Evolutionary conservation across 805 yeast genomes (phyloP).

Genomic region (Torulaspora maleeae): DNA sequence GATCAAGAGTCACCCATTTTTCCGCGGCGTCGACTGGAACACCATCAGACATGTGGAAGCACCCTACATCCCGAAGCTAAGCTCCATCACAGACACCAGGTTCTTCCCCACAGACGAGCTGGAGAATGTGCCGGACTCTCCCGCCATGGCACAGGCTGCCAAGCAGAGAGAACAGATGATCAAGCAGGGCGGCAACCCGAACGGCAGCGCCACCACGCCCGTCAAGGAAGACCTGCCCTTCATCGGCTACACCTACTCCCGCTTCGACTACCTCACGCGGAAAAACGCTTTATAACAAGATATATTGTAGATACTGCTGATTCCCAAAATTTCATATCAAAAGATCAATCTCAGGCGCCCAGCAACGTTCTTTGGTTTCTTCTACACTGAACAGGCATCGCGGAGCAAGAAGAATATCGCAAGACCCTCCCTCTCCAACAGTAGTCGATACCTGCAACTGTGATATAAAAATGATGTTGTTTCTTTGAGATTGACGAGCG

Average conservation of each 20-base stretch:
- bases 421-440: slow-evolving; percentile 12
- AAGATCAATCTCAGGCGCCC: slow-evolving; percentile 41
- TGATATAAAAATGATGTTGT: slow-evolving; percentile 31
- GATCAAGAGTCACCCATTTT: slow-evolving; percentile 84
- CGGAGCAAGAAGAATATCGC: slow-evolving; percentile 13
- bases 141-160: slow-evolving; percentile 64
- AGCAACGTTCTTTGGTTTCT: slow-evolving; percentile 35
- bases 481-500: slow-evolving; percentile 7
- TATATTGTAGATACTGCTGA: slow-evolving; percentile 38
- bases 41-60: slow-evolving; percentile 83
- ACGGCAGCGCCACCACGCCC: slow-evolving; percentile 41
- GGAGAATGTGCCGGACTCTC: slow-evolving; percentile 90
- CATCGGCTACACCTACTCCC: slow-evolving; percentile 92
- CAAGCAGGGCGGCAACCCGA: slow-evolving; percentile 39
- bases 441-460: slow-evolving; percentile 13
- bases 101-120: slow-evolving; percentile 97
- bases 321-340: slow-evolving; percentile 37
- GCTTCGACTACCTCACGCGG: slow-evolving; percentile 87
- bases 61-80: slow-evolving; percentile 87
- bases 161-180: slow-evolving; percentile 54
- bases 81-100: slow-evolving; percentile 90
- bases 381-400: slow-evolving; percentile 31
- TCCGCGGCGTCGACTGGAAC: slow-evolving; percentile 95
- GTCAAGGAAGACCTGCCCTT: slow-evolving; percentile 84
- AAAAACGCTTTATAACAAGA: slow-evolving; percentile 45